phyloP scores from a whole-genome alignment of 345 rosid species.

The Salix purpurea region DNA sequence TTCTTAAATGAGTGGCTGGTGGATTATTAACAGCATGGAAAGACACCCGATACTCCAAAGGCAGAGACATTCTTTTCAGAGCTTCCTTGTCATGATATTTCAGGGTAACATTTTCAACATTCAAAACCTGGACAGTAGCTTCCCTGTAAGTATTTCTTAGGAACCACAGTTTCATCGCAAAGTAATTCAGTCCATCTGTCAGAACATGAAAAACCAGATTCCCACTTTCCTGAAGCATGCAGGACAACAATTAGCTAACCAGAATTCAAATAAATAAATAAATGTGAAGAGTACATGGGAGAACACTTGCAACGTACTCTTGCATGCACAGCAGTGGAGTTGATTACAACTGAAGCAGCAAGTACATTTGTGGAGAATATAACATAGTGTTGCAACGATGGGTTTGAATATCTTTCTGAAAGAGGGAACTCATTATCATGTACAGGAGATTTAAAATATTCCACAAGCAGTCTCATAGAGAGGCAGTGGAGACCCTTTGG shows the following conservation, averaged over 20 bases:
- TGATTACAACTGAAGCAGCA: constrained; percentile 32
- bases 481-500: constrained; percentile 34
- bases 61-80: constrained; percentile 45
- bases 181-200: constrained; percentile 31
- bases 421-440: constrained; percentile 37
- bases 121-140: constrained; percentile 25
- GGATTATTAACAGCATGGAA: constrained; percentile 32
- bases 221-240: constrained; percentile 67
- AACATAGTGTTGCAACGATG: constrained; percentile 24
- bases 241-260: constrained; percentile 22
- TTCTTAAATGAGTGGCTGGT: constrained; percentile 40
- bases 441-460: constrained; percentile 28
- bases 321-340: constrained; percentile 27
- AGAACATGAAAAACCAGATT: constrained; percentile 38
- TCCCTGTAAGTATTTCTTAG: constrained; percentile 14
- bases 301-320: constrained; percentile 35
- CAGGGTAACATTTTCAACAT: constrained; percentile 27
- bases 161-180: constrained; percentile 31
- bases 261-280: constrained; percentile 6
- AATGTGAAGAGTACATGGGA: constrained; percentile 3
- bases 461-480: constrained; percentile 29
- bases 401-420: constrained; percentile 46
- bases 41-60: constrained; percentile 83
- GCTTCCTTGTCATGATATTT: constrained; percentile 40
- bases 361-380: constrained; percentile 26